These are phyloP conservation scores for Nannizziopsis arthrosporioides DNA, from an alignment of 2,329 filamentous ascomycete genomes.

Conservation along the genomic window DNA sequence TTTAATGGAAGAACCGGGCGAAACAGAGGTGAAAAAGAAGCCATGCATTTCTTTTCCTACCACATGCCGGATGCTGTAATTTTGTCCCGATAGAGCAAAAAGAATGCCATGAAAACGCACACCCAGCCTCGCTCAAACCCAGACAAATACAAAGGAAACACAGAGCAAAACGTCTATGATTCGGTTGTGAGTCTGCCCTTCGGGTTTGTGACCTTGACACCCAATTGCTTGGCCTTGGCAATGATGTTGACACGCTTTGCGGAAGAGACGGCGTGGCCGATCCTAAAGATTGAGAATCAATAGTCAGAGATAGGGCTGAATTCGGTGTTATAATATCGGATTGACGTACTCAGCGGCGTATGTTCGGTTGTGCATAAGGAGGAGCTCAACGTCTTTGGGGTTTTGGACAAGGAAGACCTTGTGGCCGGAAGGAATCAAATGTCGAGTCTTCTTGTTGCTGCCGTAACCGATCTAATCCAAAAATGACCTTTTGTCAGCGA, in stretches of 20 bases:
- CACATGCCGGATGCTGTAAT: conserved; percentile 8
- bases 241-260: conserved; percentile 98
- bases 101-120: conserved; percentile 14
- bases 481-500: conserved; percentile 3
- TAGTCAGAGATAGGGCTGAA: conserved; percentile 28
- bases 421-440: conserved; percentile 98
- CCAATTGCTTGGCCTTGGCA: conserved; percentile 90
- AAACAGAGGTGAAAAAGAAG: not conserved
- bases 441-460: conserved; percentile 98
- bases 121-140: conserved; percentile 9
- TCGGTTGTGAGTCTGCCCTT: conserved; percentile 99
- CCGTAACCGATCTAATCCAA: conserved; percentile 80
- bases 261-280: conserved; percentile 94
- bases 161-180: conserved; percentile 27
- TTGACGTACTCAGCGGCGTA: conserved; percentile 89
- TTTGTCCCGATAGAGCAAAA: conserved; percentile 9
- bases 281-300: conserved; percentile 45
- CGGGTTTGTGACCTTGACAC: conserved; percentile 99
- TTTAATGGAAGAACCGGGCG: conserved; percentile 3
- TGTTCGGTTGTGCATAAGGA: conserved; percentile 99
- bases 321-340: not conserved
- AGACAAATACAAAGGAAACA: conserved; percentile 9
- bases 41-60: conserved; percentile 6
- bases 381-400: conserved; percentile 84
- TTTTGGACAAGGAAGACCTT: conserved; percentile 99